Base-by-base conservation (phyloP, 129 eudicot genomes). In the Chrysanthemum makinoi region DNA sequence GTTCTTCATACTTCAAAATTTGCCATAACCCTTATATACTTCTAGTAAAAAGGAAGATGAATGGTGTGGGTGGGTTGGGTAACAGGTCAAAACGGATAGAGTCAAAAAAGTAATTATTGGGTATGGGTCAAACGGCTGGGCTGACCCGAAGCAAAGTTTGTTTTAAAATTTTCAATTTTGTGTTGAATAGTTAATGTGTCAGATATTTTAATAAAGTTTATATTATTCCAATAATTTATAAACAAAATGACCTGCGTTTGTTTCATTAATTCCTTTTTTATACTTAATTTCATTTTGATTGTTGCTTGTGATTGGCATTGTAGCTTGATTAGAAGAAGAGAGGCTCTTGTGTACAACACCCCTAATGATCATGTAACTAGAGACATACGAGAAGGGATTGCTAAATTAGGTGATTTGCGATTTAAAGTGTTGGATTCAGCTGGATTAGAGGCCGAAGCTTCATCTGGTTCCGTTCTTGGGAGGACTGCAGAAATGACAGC, bases 281-380 rank as follows among this genome's bases (percentile, higher is more conserved):
- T 9, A 66, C 39, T 10, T 15, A 55, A 54, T 54, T 48, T 12
- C 13, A 20, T 72, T 54, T 49, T 58, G 16, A 18, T 54, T 68
- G 62, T 69, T 50, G 43, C 43, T n/a, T 80, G 68, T 51, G 56
- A 30, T 22, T 81, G 53, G 6, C 62, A 17, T 68, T 77, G 82
- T 77, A 89, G 98, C 62, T 84, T 94, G 83, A 89, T 94, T 62
- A 81, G 97, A 33, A 79, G 97, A 78, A 89, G 97, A 81, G 98
- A 94, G 86, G 98, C 97, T 9, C 93, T 94, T 80, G 98, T 94
- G 74, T 94, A 89, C 75, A 89, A 93, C 72, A 94, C 97, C 33
- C 96, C 97, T 26, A 88, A 76, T 80, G 97, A 89, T 69, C 98
- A 94, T 70, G 97, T 89, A 51, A 94, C 98, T 65, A 85, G 98